These are phyloP conservation scores for Paxillus ammoniavirescens DNA, from an alignment of 768 basidiomycete species.

Conservation along the genomic window DNA sequence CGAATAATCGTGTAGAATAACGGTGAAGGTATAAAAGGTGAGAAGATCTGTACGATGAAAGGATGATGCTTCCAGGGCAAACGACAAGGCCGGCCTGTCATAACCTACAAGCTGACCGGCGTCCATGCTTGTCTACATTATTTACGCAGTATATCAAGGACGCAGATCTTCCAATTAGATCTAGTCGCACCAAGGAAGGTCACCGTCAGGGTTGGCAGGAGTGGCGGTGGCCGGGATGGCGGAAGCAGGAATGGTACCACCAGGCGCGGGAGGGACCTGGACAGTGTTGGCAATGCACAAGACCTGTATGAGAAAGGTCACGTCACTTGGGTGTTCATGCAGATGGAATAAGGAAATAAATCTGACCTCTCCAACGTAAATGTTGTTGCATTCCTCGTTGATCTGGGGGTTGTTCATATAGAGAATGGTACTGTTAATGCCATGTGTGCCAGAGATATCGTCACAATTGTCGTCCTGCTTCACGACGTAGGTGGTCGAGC, in stretches of 20 bases:
- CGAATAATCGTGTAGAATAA: constrained; percentile 2
- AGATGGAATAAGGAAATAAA: not conserved
- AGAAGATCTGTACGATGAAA: not conserved
- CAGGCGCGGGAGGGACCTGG: constrained; percentile 42
- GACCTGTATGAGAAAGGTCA: constrained; percentile 34
- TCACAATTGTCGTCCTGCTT: constrained; percentile 57
- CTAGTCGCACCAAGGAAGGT: constrained; percentile 54
- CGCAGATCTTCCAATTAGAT: not conserved
- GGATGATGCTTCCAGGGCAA: constrained; percentile 5
- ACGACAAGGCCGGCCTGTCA: constrained; percentile 29
- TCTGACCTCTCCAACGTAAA: constrained; percentile 76
- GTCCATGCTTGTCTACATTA: constrained; percentile 3
- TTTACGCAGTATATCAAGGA: not conserved
- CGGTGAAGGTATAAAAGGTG: not conserved
- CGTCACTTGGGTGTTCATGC: not conserved
- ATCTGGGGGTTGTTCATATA: constrained; percentile 76
- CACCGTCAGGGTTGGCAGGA: constrained; percentile 32
- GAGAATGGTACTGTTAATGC: constrained; percentile 54
- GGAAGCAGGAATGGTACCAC: constrained; percentile 26
- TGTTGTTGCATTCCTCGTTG: constrained; percentile 51
- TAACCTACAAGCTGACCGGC: constrained; percentile 8
- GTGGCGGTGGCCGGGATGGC: constrained; percentile 34
- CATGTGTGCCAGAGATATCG: constrained; percentile 35
- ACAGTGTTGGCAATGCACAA: constrained; percentile 48
- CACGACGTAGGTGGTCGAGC: constrained; percentile 59